These are phyloP conservation scores for Boletus eberwhitei DNA, from an alignment of 768 basidiomycete genomes.

Conservation along the genomic window DNA sequence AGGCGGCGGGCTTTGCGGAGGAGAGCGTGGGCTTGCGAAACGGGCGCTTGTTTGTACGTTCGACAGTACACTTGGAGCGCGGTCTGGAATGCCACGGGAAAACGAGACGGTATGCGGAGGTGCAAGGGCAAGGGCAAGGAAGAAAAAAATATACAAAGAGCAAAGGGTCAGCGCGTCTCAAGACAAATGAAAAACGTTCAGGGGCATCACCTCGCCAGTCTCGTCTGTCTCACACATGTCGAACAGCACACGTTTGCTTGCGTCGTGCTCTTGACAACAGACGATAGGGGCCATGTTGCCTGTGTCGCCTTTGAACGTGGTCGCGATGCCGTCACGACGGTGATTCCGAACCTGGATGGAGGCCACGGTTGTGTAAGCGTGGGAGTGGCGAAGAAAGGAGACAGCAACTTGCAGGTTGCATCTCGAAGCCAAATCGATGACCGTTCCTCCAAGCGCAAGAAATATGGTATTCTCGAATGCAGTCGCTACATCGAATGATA, in stretches of 20 bases:
- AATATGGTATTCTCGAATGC: conserved; percentile 75
- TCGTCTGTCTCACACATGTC: conserved; percentile 86
- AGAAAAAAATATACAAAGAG: neutral
- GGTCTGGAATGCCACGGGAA: conserved; percentile 47
- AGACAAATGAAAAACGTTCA: neutral
- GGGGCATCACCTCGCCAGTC: conserved; percentile 63
- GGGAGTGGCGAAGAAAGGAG: neutral
- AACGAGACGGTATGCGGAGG: neutral
- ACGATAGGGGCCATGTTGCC: conserved; percentile 78
- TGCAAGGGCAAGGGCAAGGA: no score
- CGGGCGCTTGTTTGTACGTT: conserved; percentile 76
- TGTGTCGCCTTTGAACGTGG: conserved; percentile 73
- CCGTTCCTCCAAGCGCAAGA: conserved; percentile 88
- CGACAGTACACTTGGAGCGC: conserved; percentile 86
- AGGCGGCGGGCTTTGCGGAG: conserved; percentile 87
- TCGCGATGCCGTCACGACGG: conserved; percentile 60
- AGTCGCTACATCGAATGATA: conserved; percentile 81
- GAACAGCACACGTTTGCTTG: conserved; percentile 63
- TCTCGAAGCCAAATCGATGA: conserved; percentile 89
- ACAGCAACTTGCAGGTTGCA: conserved; percentile 61
- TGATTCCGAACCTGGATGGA: conserved; percentile 67
- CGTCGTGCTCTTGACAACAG: conserved; percentile 75
- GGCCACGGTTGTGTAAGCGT: neutral
- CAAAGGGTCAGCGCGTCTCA: conserved; percentile 9
- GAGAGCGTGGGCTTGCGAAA: conserved; percentile 74